Evolutionary conservation across 225 moss, liverwort and hornwort genomes (phyloP), one percentile per base, ranked within the genome.

Genomic region (Physcomitrium patens): DNA sequence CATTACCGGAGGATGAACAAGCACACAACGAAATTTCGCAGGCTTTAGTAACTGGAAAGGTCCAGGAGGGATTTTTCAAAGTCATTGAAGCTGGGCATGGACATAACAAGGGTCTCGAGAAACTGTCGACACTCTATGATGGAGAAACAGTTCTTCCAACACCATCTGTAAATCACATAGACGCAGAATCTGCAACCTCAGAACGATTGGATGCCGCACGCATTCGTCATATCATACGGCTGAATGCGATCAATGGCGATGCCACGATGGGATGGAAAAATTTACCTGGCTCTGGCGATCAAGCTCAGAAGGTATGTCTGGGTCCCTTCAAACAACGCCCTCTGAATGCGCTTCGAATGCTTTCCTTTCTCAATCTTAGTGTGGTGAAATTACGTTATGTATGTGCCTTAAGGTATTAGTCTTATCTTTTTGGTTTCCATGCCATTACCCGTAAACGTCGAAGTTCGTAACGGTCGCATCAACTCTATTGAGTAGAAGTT

Each of bases 241-340:
- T 82, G 8, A 93, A 93, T 69, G 91, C 89, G 12, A 86, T 96
- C 58, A 90, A 89, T 74, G 84, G 89, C 53, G 87, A 84, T 50
- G 82, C 89, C 12, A 88, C 85, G 23, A 82, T 88, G 87, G 84
- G 87, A 11, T 86, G 84, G 89, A 84, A 84, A 28, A 89, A 84
- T 73, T 51, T 84, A 54, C 83, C 84, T 60, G 86, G 86, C 42
- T 86, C 84, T 19, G 86, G 84, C 11, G 86, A 89, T 65, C 86
- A 86, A 54, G 82, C 84, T 67, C 68, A 86, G 71, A 85, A 88
- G 87, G 87, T 83, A 27, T 13, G 67, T 27, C 22, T 65, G 57
- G 46, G 20, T 65, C 26, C 45, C 8, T 3, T 18, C 18, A 16
- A 45, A 17, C 18, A 24, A 24, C 19, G 0, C 17, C 48, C 13